Base-by-base conservation (phyloP, 495 filamentous ascomycete species). In the Aspergillus indologenus region DNA sequence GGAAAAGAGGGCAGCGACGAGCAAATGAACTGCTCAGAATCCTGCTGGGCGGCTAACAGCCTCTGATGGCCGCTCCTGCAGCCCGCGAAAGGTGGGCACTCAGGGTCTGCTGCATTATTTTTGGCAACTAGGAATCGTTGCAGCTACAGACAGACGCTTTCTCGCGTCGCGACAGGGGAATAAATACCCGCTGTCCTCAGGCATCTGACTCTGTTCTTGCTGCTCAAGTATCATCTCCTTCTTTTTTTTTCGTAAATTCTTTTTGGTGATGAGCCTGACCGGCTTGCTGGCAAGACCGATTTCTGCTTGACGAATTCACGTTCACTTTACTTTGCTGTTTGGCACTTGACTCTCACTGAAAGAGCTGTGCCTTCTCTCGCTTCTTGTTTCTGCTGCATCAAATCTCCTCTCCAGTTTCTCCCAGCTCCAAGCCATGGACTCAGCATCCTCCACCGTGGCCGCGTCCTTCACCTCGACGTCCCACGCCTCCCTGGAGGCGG, bases 401-500 rank as follows among this genome's bases (percentile, higher is more conserved):
- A n/a, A n/a, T 40, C 6, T 47, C 44, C 21, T 47, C 24, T 9
- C 14, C 3, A 29, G 26, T 56, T n/a, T n/a, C n/a, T n/a, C n/a
- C n/a, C 22, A 18, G 19, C 44, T 45, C 1, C 50, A 34, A 2
- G 9, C 50, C 15, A 31, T 49, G 11, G 46, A 53, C 21, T 31
- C 23, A 20, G 11, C 50, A 34, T 31, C n/a, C 3, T 19, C 50
- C 18, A 54, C 52, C 21, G 18, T 42, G 6, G 43, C 15, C 34
- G 17, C 65, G 59, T 69, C 65, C 59, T 63, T 47, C 26, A 59
- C 29, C 43, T 47, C 45, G 22, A 31, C 40, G 21, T 65, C 64
- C 50, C 68, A 66, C 53, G 71, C 71, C 17, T 68, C 73, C 18
- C 64, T 75, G 24, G 63, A 71, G 54, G 68, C 73, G 23, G 76